Evolutionary conservation across 495 filamentous ascomycete genomes (phyloP).

Genomic region (Jackrogersella minutella): DNA sequence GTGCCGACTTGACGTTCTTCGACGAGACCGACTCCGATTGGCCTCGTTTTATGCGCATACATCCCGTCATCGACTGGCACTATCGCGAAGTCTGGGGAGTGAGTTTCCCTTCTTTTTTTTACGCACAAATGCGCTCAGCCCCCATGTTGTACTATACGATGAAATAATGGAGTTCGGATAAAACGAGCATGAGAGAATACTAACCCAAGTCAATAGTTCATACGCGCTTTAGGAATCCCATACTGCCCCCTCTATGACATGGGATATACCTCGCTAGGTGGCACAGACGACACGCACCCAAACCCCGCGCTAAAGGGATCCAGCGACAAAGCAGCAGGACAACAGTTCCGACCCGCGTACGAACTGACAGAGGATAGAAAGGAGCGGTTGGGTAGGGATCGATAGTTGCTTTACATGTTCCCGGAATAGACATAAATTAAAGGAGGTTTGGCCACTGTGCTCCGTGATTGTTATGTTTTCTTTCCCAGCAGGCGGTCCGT

Average conservation of each 20-base stretch:
- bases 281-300: constrained; percentile 86
- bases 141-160: too few relatives aligned
- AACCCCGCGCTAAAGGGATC: constrained; percentile 74
- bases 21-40: constrained; percentile 87
- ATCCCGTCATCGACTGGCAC: constrained; percentile 97
- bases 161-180: too few relatives aligned
- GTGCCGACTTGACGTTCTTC: constrained; percentile 77
- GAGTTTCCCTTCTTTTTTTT: constrained; percentile 46
- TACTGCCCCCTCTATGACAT: constrained; percentile 87
- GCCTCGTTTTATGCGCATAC: constrained; percentile 91
- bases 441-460: neutral
- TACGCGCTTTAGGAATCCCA: constrained; percentile 75
- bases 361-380: constrained; percentile 83
- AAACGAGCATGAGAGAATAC: neutral
- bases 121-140: neutral
- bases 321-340: constrained; percentile 33
- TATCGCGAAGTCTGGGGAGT: constrained; percentile 94
- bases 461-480: neutral
- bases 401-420: constrained; percentile 19
- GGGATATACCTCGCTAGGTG: constrained; percentile 87
- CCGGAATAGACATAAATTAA: neutral
- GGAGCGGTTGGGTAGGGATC: constrained; percentile 84
- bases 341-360: constrained; percentile 80
- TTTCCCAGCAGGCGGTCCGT: neutral
- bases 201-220: constrained; percentile 65